phyloP scores from a whole-genome alignment of 1,284 basidiomycete species.

The Sphaerobolus stellatus region DNA sequence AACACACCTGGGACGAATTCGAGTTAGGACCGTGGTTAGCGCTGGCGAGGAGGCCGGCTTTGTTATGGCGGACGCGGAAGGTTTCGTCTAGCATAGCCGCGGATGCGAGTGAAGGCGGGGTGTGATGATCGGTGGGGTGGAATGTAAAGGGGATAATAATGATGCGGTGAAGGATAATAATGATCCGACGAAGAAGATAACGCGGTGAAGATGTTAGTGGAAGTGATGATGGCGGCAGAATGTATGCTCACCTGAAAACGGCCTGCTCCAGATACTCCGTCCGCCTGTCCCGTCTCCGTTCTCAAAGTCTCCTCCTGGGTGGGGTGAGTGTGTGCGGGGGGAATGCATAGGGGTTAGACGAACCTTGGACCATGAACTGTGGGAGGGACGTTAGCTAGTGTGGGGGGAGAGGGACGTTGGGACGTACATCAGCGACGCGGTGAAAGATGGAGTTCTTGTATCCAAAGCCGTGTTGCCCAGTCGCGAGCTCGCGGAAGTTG shows the following conservation, averaged over 20 bases:
- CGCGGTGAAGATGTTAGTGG: background rate
- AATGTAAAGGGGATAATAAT: no score
- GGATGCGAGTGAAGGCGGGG: constrained; percentile 13
- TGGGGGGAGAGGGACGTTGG: background rate
- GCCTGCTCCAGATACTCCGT: constrained; percentile 51
- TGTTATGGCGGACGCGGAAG: constrained; percentile 42
- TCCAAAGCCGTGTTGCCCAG: constrained; percentile 44
- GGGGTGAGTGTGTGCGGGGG: background rate
- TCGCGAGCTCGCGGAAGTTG: constrained; percentile 54
- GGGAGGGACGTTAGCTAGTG: background rate
- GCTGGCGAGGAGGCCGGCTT: constrained; percentile 54
- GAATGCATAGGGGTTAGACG: background rate
- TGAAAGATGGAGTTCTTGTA: constrained; percentile 38
- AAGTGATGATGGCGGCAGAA: background rate
- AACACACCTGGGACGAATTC: constrained; percentile 51
- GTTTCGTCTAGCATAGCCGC: constrained; percentile 39
- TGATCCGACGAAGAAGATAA: background rate
- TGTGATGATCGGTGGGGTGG: constrained; percentile 13
- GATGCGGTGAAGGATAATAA: background rate
- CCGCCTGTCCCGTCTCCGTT: constrained; percentile 61
- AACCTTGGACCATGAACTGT: constrained; percentile 21
- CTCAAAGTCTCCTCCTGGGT: constrained; percentile 39
- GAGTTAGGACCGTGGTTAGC: constrained; percentile 60
- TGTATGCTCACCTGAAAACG: constrained; percentile 1
- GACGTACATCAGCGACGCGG: constrained; percentile 40